Base-by-base conservation (phyloP, 1,139 yeast species). In the Wickerhamomyces sp. region DNA sequence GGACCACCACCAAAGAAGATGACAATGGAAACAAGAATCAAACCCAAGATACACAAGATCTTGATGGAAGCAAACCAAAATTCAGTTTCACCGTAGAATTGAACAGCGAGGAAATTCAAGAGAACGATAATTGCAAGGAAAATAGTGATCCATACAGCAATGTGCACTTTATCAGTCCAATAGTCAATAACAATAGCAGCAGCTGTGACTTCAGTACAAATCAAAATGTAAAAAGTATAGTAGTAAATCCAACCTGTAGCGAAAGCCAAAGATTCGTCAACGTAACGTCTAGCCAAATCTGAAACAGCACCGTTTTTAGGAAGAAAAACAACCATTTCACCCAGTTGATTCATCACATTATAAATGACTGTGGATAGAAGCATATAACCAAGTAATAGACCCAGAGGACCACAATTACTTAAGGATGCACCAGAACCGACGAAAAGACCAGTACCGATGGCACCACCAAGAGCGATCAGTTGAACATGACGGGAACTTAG, bases 1-100 rank as follows among this genome's bases (percentile, higher is more conserved):
- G 86, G 85, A 55, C 82, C 83, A 16, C 91, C 93, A 14, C 94
- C 94, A 36, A 79, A 72, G 91, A 84, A 83, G 20, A 86, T 76
- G 40, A 84, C 55, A 43, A 83, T 72, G 1, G 88, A 79, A 61
- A 81, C 83, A 26, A 77, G 52, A 40, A 83, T 71, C 31, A 84
- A 67, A 0, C 89, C 93, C 26, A 78, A 53, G 37, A 85, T 81
- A 34, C 83, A 64, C 3, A 82, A 45, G 30, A 83, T 75, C 56
- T 84, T 84, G 34, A 81, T 76, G 28, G 83, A 62, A 10, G 87
- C 73, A 25, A 83, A 62, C 87, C 88, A 82, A 54, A 82, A 84
- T 57, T 84, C 93, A 35, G 72, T 52, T 54, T 84, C 93, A 30
- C 93, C 94, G 52, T 78, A 84, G 39, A 68, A 64, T 39, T 70